These are phyloP conservation scores for Solanum virginianum DNA, from an alignment of 257 asterid species.

Conservation along the genomic window DNA sequence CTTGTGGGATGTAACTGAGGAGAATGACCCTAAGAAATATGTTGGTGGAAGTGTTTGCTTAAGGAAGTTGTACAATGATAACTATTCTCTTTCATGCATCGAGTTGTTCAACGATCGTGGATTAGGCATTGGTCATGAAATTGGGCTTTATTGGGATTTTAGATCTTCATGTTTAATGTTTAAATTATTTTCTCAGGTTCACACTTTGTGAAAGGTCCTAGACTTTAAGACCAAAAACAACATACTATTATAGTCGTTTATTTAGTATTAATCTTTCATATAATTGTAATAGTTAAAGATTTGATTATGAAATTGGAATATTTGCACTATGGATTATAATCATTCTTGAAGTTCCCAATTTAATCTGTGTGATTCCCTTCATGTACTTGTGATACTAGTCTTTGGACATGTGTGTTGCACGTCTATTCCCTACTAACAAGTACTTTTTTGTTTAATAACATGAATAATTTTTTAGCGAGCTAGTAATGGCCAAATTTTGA, in stretches of 20 bases:
- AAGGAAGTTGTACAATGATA: constrained; percentile 13
- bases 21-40: background rate
- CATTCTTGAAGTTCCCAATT: too few species aligned
- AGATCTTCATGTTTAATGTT: constrained; percentile 9
- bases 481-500: too few species aligned
- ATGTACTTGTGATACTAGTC: too few species aligned
- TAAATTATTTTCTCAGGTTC: constrained; percentile 2
- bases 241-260: background rate
- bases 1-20: constrained; percentile 34
- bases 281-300: too few species aligned
- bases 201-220: background rate
- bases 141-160: constrained; percentile 40
- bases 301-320: too few species aligned
- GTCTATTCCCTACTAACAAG: too few species aligned
- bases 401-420: too few species aligned
- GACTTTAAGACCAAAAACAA: background rate
- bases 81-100: constrained; percentile 16
- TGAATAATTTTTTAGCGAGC: too few species aligned
- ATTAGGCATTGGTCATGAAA: constrained; percentile 21
- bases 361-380: too few species aligned
- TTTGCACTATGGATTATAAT: too few species aligned
- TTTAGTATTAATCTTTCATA: too few species aligned
- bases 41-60: background rate
- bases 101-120: constrained; percentile 17
- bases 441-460: too few species aligned